Evolutionary conservation across 108 stramenopile genomes (phyloP).

Genomic region (Discostella pseudostelligera): DNA sequence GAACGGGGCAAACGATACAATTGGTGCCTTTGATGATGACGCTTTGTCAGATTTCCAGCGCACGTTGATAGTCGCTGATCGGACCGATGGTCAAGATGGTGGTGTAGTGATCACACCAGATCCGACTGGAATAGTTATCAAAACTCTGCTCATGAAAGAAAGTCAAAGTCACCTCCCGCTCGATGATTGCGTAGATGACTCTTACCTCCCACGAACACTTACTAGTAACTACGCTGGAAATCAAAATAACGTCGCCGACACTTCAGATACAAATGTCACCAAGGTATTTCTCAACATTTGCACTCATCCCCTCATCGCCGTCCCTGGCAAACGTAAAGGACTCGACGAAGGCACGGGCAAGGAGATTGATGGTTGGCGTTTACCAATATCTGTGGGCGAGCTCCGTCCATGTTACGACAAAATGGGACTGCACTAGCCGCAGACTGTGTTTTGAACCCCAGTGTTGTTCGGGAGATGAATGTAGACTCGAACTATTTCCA

Average conservation of each 20-base stretch:
- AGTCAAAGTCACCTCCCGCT: conserved; percentile 2
- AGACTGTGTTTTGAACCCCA: conserved; percentile 34
- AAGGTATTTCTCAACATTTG: conserved; percentile 46
- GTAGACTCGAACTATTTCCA: conserved; percentile 21
- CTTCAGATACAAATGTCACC: background rate
- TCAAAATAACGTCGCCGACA: background rate
- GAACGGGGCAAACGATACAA: conserved; percentile 8
- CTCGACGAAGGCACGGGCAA: conserved; percentile 30
- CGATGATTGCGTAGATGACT: conserved; percentile 2
- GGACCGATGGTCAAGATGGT: background rate
- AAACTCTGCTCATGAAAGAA: conserved; percentile 24
- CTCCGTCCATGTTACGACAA: conserved; percentile 36
- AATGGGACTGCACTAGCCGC: conserved; percentile 18
- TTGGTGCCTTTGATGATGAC: conserved; percentile 7
- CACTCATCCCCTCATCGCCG: conserved; percentile 34
- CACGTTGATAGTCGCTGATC: too few relatives aligned
- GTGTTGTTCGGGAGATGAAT: conserved; percentile 30
- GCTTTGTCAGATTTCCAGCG: background rate
- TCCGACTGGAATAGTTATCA: conserved; percentile 40
- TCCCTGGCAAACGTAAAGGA: conserved; percentile 28
- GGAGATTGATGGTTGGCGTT: conserved; percentile 42
- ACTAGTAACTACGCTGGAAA: background rate
- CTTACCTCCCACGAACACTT: conserved; percentile 1
- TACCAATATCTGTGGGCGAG: conserved; percentile 46
- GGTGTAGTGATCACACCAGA: conserved; percentile 38